Evolutionary conservation across 495 filamentous ascomycete species (phyloP).

Genomic region (Bacidia gigantensis): DNA sequence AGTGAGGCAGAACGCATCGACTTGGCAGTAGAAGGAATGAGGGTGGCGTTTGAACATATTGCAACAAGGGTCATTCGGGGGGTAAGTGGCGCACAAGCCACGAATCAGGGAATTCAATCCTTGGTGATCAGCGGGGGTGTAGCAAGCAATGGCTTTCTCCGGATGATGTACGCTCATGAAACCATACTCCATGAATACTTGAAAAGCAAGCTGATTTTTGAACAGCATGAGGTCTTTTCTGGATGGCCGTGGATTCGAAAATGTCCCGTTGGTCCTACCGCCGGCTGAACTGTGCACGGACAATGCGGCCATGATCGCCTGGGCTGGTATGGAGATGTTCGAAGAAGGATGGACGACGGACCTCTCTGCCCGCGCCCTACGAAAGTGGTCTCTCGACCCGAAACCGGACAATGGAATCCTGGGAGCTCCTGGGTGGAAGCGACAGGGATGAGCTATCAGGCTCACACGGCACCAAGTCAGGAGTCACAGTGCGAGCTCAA

Average conservation of each 20-base stretch:
- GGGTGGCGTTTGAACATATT: slow-evolving; percentile 78
- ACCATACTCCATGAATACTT: neutral
- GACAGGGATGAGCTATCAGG: neutral
- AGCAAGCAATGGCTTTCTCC: slow-evolving; percentile 66
- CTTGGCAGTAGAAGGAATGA: slow-evolving; percentile 60
- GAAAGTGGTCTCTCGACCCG: slow-evolving; percentile 70
- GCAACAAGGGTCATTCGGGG: slow-evolving; percentile 56
- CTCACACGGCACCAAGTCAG: neutral
- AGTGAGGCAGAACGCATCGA: slow-evolving; percentile 37
- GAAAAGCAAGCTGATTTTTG: neutral
- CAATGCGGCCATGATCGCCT: slow-evolving; percentile 97
- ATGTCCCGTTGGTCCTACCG: slow-evolving; percentile 56
- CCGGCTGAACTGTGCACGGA: slow-evolving; percentile 72
- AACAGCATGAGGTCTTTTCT: slow-evolving; percentile 40
- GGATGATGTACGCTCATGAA: slow-evolving; percentile 36
- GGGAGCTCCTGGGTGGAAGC: slow-evolving; percentile 19
- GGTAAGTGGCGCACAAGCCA: slow-evolving; percentile 31
- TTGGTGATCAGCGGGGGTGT: slow-evolving; percentile 84
- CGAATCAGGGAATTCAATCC: slow-evolving; percentile 31
- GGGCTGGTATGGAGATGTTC: slow-evolving; percentile 88
- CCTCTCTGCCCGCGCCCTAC: slow-evolving; percentile 42
- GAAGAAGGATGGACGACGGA: slow-evolving; percentile 57
- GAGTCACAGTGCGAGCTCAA: neutral
- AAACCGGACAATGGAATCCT: slow-evolving; percentile 36
- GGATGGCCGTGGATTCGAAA: slow-evolving; percentile 43